Evolutionary conservation across 176 grass and related monocot species (phyloP).

Genomic region (Dactylis glomerata): DNA sequence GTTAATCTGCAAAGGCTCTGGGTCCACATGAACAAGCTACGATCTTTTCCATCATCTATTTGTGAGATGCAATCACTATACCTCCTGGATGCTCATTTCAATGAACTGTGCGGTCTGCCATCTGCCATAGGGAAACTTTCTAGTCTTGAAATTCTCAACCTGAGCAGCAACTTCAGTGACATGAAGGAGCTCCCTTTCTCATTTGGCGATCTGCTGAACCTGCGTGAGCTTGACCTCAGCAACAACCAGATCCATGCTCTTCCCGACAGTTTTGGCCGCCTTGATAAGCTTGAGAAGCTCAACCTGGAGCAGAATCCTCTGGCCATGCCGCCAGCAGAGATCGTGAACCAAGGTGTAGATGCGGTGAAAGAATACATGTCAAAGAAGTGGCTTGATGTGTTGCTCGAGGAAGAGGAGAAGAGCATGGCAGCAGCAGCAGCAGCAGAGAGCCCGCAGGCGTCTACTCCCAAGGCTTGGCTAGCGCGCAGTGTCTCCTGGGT

Average conservation of each 20-base stretch:
- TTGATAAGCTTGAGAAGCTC: conserved; percentile 80
- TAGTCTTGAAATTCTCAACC: conserved; percentile 67
- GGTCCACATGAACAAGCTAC: conserved; percentile 84
- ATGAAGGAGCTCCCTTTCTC: conserved; percentile 67
- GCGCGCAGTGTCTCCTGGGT: conserved; percentile 65
- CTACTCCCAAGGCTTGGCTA: conserved; percentile 60
- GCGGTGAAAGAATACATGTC: conserved; percentile 76
- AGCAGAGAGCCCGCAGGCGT: conserved; percentile 35
- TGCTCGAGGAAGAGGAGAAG: conserved; percentile 65
- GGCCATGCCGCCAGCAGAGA: conserved; percentile 46
- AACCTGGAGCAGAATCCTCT: conserved; percentile 90
- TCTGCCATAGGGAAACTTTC: conserved; percentile 69
- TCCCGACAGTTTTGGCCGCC: conserved; percentile 65
- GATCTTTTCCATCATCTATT: conserved; percentile 77
- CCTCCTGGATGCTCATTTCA: conserved; percentile 87
- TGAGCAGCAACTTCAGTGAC: conserved; percentile 95
- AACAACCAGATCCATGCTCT: conserved; percentile 93
- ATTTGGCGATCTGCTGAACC: conserved; percentile 77
- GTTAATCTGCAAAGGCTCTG: conserved; percentile 59
- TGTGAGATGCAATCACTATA: conserved; percentile 66
- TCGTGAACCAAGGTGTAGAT: conserved; percentile 54
- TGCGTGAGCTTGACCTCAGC: conserved; percentile 84
- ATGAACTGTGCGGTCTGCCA: conserved; percentile 74
- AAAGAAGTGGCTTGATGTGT: conserved; percentile 51
- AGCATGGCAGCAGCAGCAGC: conserved; percentile 39